phyloP scores from a whole-genome alignment of 306 rosid genomes.

The Fragaria nilgerrensis region DNA sequence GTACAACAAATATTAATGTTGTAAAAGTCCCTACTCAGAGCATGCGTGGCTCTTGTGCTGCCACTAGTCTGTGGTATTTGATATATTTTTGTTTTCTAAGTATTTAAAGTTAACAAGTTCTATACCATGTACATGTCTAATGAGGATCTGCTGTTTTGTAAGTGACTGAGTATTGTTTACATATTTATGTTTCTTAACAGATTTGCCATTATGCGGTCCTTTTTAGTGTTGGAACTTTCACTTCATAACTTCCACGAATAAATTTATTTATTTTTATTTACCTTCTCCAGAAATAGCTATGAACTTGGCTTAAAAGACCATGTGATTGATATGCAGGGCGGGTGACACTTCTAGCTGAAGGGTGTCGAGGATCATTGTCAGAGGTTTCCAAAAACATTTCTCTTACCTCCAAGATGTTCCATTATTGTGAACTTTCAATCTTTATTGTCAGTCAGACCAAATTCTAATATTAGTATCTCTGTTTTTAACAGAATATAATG shows the following conservation, averaged over 20 bases:
- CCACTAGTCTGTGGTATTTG: slow-evolving; percentile 6
- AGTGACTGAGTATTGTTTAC: background rate
- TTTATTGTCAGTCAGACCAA: background rate
- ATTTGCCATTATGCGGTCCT: background rate
- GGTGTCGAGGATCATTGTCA: slow-evolving; percentile 92
- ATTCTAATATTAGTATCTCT: slow-evolving; percentile 17
- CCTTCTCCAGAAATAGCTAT: background rate
- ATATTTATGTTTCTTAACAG: background rate
- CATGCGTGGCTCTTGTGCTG: background rate
- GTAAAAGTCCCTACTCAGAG: slow-evolving; percentile 10
- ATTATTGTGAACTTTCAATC: background rate
- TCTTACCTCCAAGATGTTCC: slow-evolving; percentile 18
- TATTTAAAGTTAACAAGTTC: slow-evolving; percentile 14
- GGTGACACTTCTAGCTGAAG: slow-evolving; percentile 82
- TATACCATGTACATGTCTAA: background rate
- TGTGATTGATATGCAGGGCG: slow-evolving; percentile 51
- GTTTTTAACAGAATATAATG: slow-evolving; percentile 55
- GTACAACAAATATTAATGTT: background rate
- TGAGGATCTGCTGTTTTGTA: background rate
- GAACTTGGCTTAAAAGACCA: slow-evolving; percentile 3
- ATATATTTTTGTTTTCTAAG: background rate
- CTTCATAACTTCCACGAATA: background rate
- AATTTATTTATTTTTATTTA: background rate
- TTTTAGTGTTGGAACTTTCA: background rate
- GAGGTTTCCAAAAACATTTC: slow-evolving; percentile 55